A percentile compares a stretch with the other conserved stretches of the same genome.
Conservation (phyloP, 306 rosid species). For the Quercus glauca region DNA sequence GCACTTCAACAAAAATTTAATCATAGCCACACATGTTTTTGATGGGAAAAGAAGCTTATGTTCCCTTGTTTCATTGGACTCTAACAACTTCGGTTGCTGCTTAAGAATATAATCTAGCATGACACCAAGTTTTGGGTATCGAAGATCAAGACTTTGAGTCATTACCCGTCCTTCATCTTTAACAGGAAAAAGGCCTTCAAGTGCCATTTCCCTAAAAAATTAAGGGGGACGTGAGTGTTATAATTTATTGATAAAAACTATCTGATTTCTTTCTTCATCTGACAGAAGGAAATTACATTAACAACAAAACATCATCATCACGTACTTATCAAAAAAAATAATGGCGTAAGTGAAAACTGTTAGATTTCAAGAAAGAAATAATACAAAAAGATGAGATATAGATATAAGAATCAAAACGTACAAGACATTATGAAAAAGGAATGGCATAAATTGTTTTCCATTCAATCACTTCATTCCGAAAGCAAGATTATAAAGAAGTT, state of each 20-base stretch:
- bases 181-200: constrained; percentile 70
- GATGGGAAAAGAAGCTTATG: constrained; percentile 72
- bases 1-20: constrained; percentile 76
- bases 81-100: constrained; percentile 72
- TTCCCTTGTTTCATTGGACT: constrained; percentile 64
- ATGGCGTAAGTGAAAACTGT: neutral
- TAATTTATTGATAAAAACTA: neutral
- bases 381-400: neutral
- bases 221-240: neutral
- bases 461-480: neutral
- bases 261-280: neutral
- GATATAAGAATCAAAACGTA: neutral
- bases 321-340: neutral
- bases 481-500: neutral
- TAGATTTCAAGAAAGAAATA: neutral
- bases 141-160: constrained; percentile 34
- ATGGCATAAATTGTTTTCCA: no score
- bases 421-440: neutral
- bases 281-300: neutral
- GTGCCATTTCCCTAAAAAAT: constrained; percentile 80
- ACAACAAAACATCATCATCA: neutral
- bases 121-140: constrained; percentile 65
- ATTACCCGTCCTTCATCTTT: constrained; percentile 43
- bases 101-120: constrained; percentile 71
- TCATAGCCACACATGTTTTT: constrained; percentile 67